Percentiles rank a stretch among this genome's conserved stretches.
These are phyloP conservation scores for Eremothecium cymbalariae DNA, from an alignment of 1,139 yeast species.

Conservation along the genomic window DNA sequence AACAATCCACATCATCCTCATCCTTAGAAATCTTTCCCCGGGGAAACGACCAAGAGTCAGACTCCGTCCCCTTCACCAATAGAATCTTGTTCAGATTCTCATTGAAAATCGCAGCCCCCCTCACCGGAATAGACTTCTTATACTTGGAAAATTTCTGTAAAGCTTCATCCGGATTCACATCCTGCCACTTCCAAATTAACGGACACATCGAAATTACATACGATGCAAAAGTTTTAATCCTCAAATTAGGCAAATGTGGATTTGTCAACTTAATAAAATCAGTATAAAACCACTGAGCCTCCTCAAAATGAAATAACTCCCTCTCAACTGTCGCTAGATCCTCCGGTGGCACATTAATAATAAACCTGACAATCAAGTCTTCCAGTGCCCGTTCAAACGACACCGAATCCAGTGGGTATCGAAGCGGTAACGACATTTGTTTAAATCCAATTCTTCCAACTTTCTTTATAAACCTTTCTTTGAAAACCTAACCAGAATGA, in stretches of 20 bases:
- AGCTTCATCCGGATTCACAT: conserved; percentile 55
- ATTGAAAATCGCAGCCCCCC: conserved; percentile 90
- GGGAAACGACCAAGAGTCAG: conserved; percentile 92
- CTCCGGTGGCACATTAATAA: conserved; percentile 85
- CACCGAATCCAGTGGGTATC: conserved; percentile 30
- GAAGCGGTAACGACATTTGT: conserved; percentile 31
- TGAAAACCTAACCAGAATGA: neutral
- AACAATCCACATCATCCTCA: conserved; percentile 86
- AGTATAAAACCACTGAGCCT: conserved; percentile 96
- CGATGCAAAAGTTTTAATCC: conserved; percentile 72
- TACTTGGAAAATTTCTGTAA: conserved; percentile 70
- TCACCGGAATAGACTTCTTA: conserved; percentile 85
- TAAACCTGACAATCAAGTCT: conserved; percentile 81
- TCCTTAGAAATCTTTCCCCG: conserved; percentile 93
- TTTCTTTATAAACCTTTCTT: neutral
- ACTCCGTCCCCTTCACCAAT: conserved; percentile 78
- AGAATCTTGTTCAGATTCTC: conserved; percentile 60
- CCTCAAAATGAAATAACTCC: conserved; percentile 90
- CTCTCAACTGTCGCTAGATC: conserved; percentile 78
- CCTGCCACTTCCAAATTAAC: conserved; percentile 69
- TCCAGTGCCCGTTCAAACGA: conserved; percentile 73
- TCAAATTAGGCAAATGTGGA: conserved; percentile 69
- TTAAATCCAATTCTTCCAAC: neutral
- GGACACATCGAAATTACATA: conserved; percentile 74
- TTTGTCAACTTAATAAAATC: conserved; percentile 73